Conservation (phyloP, 148 eudicot genomes). For the Tetragonia tetragonoides region DNA sequence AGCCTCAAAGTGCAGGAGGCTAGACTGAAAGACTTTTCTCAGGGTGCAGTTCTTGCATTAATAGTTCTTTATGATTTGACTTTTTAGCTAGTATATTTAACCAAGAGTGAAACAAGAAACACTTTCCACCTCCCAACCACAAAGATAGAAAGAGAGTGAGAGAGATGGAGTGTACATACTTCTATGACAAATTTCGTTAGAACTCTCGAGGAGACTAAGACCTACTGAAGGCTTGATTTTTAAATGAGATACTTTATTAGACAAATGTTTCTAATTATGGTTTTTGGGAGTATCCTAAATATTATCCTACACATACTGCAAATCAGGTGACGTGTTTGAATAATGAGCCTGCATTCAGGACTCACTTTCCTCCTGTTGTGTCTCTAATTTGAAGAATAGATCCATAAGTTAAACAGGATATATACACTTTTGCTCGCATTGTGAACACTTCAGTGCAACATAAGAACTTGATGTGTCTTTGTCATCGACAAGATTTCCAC, state of each 20-base stretch:
- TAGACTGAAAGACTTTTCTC: background rate
- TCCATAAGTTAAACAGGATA: conserved; percentile 23
- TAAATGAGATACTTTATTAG: background rate
- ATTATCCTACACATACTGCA: background rate
- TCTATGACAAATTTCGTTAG: background rate
- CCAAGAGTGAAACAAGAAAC: background rate
- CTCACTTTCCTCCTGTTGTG: background rate
- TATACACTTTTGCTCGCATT: conserved; percentile 81
- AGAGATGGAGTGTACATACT: background rate
- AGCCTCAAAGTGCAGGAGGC: background rate
- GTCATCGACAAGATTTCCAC: conserved; percentile 62
- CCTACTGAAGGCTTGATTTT: background rate
- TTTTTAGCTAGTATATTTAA: background rate
- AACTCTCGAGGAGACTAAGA: too few relatives aligned
- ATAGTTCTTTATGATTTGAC: background rate
- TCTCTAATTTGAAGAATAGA: background rate
- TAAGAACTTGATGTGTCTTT: conserved; percentile 34
- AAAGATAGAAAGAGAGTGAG: background rate
- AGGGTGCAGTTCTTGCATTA: background rate
- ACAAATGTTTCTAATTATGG: background rate
- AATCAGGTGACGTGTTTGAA: too few relatives aligned
- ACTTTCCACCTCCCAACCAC: background rate
- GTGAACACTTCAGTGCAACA: conserved; percentile 57
- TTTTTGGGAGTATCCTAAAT: background rate
- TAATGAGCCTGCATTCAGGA: background rate